Evolutionary conservation across 78 protist species (phyloP), one percentile per base, ranked within the genome.

Genomic region (Pigoraptor vietnamica): DNA sequence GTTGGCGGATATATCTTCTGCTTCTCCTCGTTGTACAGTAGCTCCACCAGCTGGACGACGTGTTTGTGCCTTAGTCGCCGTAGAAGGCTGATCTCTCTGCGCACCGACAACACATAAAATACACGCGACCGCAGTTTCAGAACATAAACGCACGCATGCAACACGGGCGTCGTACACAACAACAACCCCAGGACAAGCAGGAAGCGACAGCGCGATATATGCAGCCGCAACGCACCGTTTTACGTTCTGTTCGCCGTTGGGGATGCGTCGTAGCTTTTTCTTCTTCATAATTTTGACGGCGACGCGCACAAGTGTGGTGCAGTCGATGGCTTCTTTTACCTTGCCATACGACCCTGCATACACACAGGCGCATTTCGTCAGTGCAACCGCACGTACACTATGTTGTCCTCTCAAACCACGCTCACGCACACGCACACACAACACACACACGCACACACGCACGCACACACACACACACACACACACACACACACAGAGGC

Each of bases 311-410:
- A 94, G 91, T 21, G 93, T 82, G 35, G 32, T 48, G 2, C 93
- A 81, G 92, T 90, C 38, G 39, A 92, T 34, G 37, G 84, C 95
- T 67, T 94, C 94, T 33, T 86, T 82, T 32, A 94, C 95, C 83
- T 94, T 94, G 35, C 95, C 95, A 25, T 88, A 92, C 81, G 91
- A 87, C 9, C 94, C 94, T 79, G 19, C 39, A 32, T 81, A n/a
- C n/a, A n/a, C 83, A 87, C 40, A 55, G 23, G 0, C 14, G 32
- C 0, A 14, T n/a, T 24, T 88, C 34, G 40, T 36, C 37, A 36
- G 23, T n/a, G 14, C 81, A 88, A 36, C 88, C 88, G 29, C 37
- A 86, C 88, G 33, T 37, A 10, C 37, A 86, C 88, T n/a, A n/a
- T n/a, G n/a, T n/a, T n/a, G n/a, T n/a, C n/a, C n/a, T n/a, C n/a